phyloP scores from a whole-genome alignment of 169 alveolate genomes.

The Plasmodium vivax region DNA sequence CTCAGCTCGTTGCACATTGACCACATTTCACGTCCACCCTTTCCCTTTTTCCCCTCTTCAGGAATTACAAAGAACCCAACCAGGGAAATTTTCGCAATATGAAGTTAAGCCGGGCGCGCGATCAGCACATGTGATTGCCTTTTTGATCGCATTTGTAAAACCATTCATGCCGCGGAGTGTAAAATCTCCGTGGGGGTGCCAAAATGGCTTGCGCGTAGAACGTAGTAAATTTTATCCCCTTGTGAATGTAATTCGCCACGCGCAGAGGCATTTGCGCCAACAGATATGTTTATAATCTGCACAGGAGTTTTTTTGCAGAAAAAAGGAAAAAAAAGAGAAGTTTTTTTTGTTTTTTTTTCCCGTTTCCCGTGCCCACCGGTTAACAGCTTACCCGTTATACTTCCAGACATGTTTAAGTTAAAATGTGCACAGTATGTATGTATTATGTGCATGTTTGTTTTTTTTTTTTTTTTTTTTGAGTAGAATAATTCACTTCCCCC shows the following conservation, averaged over 20 bases:
- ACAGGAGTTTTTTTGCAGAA: background rate
- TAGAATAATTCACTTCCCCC: background rate
- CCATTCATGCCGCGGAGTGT: background rate
- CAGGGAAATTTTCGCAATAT: slow-evolving; percentile 35
- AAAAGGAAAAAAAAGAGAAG: background rate
- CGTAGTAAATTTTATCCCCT: background rate
- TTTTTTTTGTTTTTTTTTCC: background rate
- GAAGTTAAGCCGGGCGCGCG: slow-evolving; percentile 7
- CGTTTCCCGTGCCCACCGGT: background rate
- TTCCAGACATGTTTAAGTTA: background rate
- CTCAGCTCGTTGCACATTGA: background rate
- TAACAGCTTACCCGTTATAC: background rate
- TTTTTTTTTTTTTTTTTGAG: background rate
- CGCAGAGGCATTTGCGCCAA: background rate
- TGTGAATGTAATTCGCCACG: background rate
- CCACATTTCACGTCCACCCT: background rate
- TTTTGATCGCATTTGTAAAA: background rate
- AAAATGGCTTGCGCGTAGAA: background rate
- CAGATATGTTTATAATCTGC: background rate
- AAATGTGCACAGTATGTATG: background rate
- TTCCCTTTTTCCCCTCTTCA: background rate
- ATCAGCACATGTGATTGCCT: background rate
- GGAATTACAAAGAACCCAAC: slow-evolving; percentile 29
- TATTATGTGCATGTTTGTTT: background rate
- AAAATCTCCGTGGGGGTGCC: background rate